Base-by-base conservation (phyloP, 768 basidiomycete species). In the Mycena kentingensis region DNA sequence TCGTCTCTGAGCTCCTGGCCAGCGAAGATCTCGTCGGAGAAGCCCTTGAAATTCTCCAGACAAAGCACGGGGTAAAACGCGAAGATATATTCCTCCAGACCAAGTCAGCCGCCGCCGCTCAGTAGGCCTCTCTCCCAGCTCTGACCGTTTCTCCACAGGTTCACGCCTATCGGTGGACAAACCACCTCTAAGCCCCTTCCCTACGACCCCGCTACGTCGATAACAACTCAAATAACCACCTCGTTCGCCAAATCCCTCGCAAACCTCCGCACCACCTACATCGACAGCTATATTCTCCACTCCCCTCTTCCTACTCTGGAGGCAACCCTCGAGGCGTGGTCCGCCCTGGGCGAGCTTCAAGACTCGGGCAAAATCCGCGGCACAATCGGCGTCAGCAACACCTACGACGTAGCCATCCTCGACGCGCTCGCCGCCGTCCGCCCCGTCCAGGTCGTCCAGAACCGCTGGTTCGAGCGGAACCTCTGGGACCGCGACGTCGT, bases 391-490 rank as follows among this genome's bases (percentile, higher is more conserved):
- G 72, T 94, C 41, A 88, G 88, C 71, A 93, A 93, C 64, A 76
- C 82, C 4, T 90, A 93, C 60, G 85, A 90, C 52, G 75, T 83
- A 2, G 62, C 63, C 3, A 52, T 82, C 12, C 77, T 94, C 13
- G 67, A 72, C 25, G 75, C 77, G 15, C 67, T 91, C 37, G 76
- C 75, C 31, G 70, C 75, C 16, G 72, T 78, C 58, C 72, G 83
- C 48, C 77, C 80, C 53, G 80, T 88, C 4, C 79, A 88, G 51
- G 80, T 91, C 26, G 88, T 93, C 15, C 91, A 92, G 66, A 90
- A 91, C 66, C 73, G 91, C 43, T 95, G 91, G 90, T 87, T 84
- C 60, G 84, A 90, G 65, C 84, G 82, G 5, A 93, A 92, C 53
- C 74, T 69, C 4, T 93, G 88, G 87, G 89, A 92, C 63, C 71